A percentile compares a stretch with the other conserved stretches of the same genome.
phyloP scores from a whole-genome alignment of 257 asterid genomes.

The Gentiana dahurica region DNA sequence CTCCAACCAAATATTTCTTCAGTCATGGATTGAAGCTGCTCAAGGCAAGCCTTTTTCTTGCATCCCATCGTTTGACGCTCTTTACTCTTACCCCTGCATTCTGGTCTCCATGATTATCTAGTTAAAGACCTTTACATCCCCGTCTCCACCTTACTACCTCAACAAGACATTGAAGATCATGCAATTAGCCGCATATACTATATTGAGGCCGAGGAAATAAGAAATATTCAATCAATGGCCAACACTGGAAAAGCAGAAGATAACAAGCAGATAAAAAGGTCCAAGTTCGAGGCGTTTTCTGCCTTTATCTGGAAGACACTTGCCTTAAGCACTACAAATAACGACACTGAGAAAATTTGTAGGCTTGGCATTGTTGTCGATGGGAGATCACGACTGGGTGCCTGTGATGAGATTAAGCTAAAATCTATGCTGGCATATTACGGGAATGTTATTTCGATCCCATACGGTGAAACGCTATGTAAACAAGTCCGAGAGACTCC shows the following conservation, averaged over 20 bases:
- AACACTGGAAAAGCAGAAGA: background rate
- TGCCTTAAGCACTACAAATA: too few species aligned
- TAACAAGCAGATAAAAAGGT: too few species aligned
- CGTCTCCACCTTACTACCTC: conserved; percentile 3
- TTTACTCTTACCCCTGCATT: conserved; percentile 36
- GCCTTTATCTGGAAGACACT: too few species aligned
- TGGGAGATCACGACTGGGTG: conserved; percentile 1
- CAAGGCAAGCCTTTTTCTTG: conserved; percentile 22
- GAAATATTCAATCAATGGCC: conserved; percentile 30
- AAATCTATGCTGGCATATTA: background rate
- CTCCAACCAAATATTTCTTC: conserved; percentile 57
- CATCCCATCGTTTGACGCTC: conserved; percentile 50
- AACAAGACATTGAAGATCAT: background rate
- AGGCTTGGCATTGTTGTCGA: conserved; percentile 6
- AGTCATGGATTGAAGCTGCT: conserved; percentile 54
- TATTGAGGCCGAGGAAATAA: conserved; percentile 24
- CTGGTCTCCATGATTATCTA: conserved; percentile 23
- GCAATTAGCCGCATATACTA: conserved; percentile 42
- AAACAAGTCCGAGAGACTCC: conserved; percentile 2
- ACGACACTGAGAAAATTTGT: background rate
- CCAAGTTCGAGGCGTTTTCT: too few species aligned
- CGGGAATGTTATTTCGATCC: conserved; percentile 11
- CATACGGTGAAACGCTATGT: conserved; percentile 1
- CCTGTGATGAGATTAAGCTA: background rate
- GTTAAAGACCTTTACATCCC: conserved; percentile 30